Evolutionary conservation across 306 rosid species (phyloP).

Genomic region (Cercis canadensis): DNA sequence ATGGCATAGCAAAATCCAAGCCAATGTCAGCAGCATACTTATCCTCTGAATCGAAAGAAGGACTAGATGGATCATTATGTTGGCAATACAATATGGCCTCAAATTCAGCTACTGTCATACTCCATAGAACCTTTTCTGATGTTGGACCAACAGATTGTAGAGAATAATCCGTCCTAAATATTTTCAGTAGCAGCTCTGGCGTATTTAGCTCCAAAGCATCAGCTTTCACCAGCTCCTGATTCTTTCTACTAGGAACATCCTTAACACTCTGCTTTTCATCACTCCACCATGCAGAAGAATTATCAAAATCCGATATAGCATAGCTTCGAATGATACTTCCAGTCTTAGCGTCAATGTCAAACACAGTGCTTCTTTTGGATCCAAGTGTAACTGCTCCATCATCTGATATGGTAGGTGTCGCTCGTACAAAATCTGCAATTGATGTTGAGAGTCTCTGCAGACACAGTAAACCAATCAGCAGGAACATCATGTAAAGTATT

Average conservation of each 20-base stretch:
- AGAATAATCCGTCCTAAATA: conserved; percentile 73
- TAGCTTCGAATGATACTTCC: conserved; percentile 59
- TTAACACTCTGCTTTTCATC: conserved; percentile 36
- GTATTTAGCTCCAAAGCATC: conserved; percentile 36
- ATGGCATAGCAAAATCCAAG: conserved; percentile 62
- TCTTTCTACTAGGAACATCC: conserved; percentile 14
- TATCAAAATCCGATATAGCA: conserved; percentile 25
- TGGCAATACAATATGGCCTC: conserved; percentile 66
- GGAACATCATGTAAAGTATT: neutral
- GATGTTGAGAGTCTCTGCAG: conserved; percentile 65
- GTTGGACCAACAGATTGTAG: conserved; percentile 52
- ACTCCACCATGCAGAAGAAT: conserved; percentile 42
- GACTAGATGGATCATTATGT: conserved; percentile 40
- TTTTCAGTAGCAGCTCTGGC: conserved; percentile 50
- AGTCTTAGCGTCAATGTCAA: conserved; percentile 68
- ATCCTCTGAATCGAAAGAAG: conserved; percentile 42
- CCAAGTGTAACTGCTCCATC: conserved; percentile 82
- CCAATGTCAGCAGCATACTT: conserved; percentile 45
- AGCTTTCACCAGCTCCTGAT: conserved; percentile 46
- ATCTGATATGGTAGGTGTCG: conserved; percentile 61
- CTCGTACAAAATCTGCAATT: conserved; percentile 62
- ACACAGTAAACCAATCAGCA: conserved; percentile 35
- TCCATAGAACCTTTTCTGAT: conserved; percentile 68
- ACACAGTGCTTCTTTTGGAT: conserved; percentile 60
- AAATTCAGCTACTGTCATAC: conserved; percentile 65